Evolutionary conservation across 257 asterid genomes (phyloP), one percentile per base, ranked within the genome.

Genomic region (Nicotiana tabacum): DNA sequence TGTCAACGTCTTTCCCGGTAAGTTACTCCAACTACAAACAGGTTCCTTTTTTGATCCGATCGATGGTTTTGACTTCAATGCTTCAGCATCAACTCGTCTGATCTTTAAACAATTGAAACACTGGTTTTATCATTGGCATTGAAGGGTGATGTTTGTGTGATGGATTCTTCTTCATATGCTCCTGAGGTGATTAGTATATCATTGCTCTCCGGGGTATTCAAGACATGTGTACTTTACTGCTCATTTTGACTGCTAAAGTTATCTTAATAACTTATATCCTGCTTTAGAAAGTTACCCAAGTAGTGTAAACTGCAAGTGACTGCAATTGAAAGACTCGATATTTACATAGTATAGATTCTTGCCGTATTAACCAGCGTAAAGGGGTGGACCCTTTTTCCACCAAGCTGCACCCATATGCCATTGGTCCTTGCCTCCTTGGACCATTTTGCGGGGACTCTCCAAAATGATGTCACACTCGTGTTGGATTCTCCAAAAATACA

Each of bases 21-120:
- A 84, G 83, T 84, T 77, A 37, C 81, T 77, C 82, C 81, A 85
- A 85, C 81, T 85, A 82, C 51, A 83, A 83, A 85, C 90, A 89
- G 97, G 97, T 94, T 61, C 82, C 64, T 84, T 62, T 87, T 78
- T 67, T 21, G 15, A 67, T 67, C 77, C 8, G 77, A 17, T 43
- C 16, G 2, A 67, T 33, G 82, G 32, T 30, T 72, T 76, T 46
- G 35, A 51, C 48, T 60, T 67, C 13, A 35, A 15, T 66, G 35
- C 56, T 66, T 16, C 48, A 16, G 27, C 48, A 33, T 66, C 46
- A 39, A 6, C 46, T 66, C 46, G 1, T 66, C 46, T 66, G 48
- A 32, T 33, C 51, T 32, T 33, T 66, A 33, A 33, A 33, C 16
- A 33, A 32, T 18, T 32, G 51, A 32, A 66, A 66, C 51, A 66